phyloP scores from a whole-genome alignment of 2,329 filamentous ascomycete genomes.

The Verruconis gallopava region DNA sequence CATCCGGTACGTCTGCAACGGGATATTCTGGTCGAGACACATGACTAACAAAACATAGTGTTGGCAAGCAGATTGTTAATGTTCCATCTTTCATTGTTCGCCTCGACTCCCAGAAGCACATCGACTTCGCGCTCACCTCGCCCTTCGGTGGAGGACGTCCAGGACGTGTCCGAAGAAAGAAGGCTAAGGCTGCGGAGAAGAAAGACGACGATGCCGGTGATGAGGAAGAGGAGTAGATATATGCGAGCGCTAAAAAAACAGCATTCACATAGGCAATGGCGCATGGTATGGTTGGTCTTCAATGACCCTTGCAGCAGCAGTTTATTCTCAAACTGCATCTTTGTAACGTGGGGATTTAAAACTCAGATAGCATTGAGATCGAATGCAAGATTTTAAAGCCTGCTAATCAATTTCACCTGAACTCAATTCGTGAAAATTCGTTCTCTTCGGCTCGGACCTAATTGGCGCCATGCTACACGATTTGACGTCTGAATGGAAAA shows the following conservation, averaged over 20 bases:
- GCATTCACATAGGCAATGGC: background rate
- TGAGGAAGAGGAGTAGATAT: constrained; percentile 58
- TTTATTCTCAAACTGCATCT: background rate
- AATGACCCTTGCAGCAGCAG: background rate
- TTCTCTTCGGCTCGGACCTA: no score
- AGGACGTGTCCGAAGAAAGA: constrained; percentile 98
- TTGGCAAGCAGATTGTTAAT: constrained; percentile 99
- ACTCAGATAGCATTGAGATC: background rate
- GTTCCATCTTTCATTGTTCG: constrained; percentile 98
- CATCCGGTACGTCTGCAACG: constrained; percentile 52
- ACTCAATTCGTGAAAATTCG: no score
- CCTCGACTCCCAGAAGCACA: constrained; percentile 99
- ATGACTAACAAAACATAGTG: constrained; percentile 36
- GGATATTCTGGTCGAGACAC: background rate
- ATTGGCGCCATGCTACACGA: no score
- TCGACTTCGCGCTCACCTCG: constrained; percentile 95
- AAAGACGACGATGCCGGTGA: constrained; percentile 68
- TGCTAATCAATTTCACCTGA: no score
- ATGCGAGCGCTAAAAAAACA: background rate
- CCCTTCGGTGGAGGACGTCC: constrained; percentile 95
- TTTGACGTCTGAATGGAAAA: no score
- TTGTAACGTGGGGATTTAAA: background rate
- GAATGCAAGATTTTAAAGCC: no score
- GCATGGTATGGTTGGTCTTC: background rate
- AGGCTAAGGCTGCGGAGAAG: constrained; percentile 90